Conservation (phyloP, 495 filamentous ascomycete species). For the Tuber aestivum region DNA sequence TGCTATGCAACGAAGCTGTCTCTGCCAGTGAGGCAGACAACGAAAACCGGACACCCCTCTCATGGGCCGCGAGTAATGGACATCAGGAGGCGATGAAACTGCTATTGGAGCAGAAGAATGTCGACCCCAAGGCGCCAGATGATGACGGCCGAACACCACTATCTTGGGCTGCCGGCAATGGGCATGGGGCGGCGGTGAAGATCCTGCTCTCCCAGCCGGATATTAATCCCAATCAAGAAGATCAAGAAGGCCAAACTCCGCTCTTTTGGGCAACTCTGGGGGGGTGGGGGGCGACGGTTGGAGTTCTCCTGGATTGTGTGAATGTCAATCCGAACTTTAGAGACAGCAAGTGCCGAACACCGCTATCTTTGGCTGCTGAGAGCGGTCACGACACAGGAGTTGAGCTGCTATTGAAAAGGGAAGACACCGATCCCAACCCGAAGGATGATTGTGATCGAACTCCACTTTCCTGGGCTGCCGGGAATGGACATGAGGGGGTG, state of each 20-base stretch:
- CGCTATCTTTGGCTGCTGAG: background rate
- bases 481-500: conserved; percentile 14
- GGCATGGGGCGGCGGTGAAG: background rate
- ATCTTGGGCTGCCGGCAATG: conserved; percentile 9
- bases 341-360: background rate
- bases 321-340: background rate
- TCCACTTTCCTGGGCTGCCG: conserved; percentile 8
- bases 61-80: conserved; percentile 10
- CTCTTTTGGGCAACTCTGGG: conserved; percentile 53
- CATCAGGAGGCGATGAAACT: conserved; percentile 9
- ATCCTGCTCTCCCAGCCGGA: conserved; percentile 21
- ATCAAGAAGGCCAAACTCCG: conserved; percentile 50
- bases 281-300: conserved; percentile 48
- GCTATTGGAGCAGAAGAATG: conserved; percentile 15
- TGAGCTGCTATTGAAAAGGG: background rate
- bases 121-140: conserved; percentile 16
- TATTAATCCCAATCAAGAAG: conserved; percentile 44
- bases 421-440: background rate
- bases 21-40: background rate
- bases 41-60: background rate
- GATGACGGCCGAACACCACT: conserved; percentile 3
- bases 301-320: conserved; percentile 45
- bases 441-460: conserved; percentile 9
- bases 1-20: conserved; percentile 2
- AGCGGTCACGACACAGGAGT: background rate